Conservation (phyloP, 73 alveolate genomes). For the Effrenium voratum region DNA sequence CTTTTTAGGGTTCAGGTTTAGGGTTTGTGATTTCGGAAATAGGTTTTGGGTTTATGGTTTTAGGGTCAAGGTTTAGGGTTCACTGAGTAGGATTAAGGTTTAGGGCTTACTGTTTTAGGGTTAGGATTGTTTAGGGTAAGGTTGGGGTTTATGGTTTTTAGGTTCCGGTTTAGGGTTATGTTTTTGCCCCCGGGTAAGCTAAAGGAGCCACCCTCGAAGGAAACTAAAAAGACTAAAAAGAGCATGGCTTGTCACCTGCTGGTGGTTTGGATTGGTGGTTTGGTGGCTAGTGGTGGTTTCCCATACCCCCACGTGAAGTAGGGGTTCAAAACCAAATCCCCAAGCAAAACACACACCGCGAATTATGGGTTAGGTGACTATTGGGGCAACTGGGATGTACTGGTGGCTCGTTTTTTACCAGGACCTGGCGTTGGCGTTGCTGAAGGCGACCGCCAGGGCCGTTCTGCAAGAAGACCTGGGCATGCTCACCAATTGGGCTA, state of each 20-base stretch:
- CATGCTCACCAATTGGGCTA: constrained; percentile 62
- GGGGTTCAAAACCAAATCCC: too few species aligned
- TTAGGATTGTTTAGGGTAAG: background rate
- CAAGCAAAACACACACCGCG: too few species aligned
- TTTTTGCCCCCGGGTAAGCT: background rate
- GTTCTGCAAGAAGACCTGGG: constrained; percentile 35
- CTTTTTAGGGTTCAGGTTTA: background rate
- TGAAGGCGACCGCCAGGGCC: constrained; percentile 21
- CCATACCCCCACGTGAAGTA: too few species aligned
- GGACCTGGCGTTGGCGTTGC: too few species aligned
- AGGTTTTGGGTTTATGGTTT: background rate
- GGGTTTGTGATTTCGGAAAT: background rate
- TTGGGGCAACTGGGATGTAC: too few species aligned
- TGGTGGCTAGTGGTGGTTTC: too few species aligned
- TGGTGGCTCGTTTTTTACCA: too few species aligned
- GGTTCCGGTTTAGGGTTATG: background rate
- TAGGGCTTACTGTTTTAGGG: background rate
- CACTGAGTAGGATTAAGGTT: background rate
- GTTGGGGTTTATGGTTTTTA: background rate
- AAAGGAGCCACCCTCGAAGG: background rate
- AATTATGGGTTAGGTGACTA: too few species aligned
- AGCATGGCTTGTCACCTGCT: too few species aligned
- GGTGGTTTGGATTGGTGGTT: too few species aligned
- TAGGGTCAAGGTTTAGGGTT: background rate
- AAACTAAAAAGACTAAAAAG: background rate